Conservation (phyloP, 768 basidiomycete species). For the Pulveroboletus sp. region DNA sequence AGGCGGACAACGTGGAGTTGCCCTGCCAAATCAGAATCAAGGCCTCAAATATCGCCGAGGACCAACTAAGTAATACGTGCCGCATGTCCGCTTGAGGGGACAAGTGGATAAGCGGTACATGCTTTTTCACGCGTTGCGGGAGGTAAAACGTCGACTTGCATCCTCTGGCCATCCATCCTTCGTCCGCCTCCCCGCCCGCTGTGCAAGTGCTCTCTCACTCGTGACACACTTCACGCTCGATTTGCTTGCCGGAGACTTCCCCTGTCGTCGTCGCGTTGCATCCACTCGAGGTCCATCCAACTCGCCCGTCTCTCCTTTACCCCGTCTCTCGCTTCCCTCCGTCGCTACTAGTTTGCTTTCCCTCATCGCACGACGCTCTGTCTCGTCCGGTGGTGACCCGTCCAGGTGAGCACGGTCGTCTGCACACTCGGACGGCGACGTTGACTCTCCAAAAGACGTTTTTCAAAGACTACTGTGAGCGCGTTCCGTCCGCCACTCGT, state of each 20-base stretch:
- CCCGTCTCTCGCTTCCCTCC: conserved; percentile 27
- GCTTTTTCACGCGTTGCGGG: conserved; percentile 44
- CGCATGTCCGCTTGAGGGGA: conserved; percentile 31
- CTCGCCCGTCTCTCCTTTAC: conserved; percentile 35
- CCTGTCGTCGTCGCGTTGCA: conserved; percentile 27
- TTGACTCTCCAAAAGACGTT: conserved; percentile 4
- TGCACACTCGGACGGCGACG: conserved; percentile 1
- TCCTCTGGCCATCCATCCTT: conserved; percentile 17
- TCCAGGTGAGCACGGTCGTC: conserved; percentile 16
- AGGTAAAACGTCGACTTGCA: conserved; percentile 37
- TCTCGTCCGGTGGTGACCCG: conserved; percentile 9
- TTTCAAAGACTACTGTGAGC: conserved; percentile 15
- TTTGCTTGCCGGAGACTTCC: conserved; percentile 49
- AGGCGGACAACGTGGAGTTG: conserved; percentile 67
- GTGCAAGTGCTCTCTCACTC: conserved; percentile 24
- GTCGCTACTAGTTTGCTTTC: conserved; percentile 11
- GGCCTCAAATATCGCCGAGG: background rate
- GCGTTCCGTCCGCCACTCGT: background rate
- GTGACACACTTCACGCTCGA: conserved; percentile 39
- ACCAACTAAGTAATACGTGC: conserved; percentile 29
- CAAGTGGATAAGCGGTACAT: conserved; percentile 52
- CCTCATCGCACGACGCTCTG: conserved; percentile 16
- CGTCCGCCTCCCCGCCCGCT: conserved; percentile 20
- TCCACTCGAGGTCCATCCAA: conserved; percentile 23
- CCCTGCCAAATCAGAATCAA: conserved; percentile 46